Evolutionary conservation across 1,284 basidiomycete genomes (phyloP).

Genomic region (Inonotus hispidus): DNA sequence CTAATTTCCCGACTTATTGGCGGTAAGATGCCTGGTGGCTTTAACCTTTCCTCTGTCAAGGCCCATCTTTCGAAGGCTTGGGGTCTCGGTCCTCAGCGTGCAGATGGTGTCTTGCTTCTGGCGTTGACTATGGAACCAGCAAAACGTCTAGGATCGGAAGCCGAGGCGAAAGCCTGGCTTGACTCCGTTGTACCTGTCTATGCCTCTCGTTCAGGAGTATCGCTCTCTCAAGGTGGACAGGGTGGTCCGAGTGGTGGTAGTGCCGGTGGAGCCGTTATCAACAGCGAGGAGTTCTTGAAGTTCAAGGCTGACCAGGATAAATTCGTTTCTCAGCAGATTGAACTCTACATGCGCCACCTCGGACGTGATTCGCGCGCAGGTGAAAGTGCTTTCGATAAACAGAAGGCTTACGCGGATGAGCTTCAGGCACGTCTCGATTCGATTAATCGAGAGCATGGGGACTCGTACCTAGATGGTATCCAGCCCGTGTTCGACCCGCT

Average conservation of each 20-base stretch:
- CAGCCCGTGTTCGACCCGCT: conserved; percentile 90
- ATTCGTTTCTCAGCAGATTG: conserved; percentile 90
- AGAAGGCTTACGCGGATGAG: conserved; percentile 67
- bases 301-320: conserved; percentile 92
- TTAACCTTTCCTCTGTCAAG: conserved; percentile 94
- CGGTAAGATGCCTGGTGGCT: conserved; percentile 98
- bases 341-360: conserved; percentile 95
- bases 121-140: conserved; percentile 90
- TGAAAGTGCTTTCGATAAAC: conserved; percentile 82
- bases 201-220: conserved; percentile 83
- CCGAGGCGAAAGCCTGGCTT: conserved; percentile 91
- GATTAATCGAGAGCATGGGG: conserved; percentile 87
- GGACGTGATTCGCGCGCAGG: conserved; percentile 89
- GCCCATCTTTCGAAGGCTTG: conserved; percentile 84
- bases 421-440: conserved; percentile 87
- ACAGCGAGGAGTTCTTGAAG: conserved; percentile 97
- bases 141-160: conserved; percentile 89
- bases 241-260: conserved; percentile 57
- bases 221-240: conserved; percentile 63
- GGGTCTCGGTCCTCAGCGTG: conserved; percentile 87
- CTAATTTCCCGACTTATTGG: conserved; percentile 90
- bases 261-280: conserved; percentile 81
- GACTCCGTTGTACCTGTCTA: conserved; percentile 83
- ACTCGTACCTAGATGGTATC: conserved; percentile 91
- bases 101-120: conserved; percentile 88